Base-by-base conservation (phyloP, 176 grass and related monocot genomes). In the Puccinellia tenuiflora region DNA sequence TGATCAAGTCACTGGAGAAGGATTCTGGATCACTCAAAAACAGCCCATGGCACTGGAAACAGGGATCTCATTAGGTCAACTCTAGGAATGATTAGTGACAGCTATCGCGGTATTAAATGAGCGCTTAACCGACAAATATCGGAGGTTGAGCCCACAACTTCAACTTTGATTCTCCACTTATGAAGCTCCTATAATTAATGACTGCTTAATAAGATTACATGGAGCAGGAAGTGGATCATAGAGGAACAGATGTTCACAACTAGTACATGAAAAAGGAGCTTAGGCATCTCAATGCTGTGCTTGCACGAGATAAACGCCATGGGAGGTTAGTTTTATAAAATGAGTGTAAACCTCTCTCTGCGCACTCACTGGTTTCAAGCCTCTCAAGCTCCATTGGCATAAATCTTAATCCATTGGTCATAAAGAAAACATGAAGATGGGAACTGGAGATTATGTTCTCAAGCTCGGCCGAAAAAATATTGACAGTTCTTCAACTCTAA, bases 21-120 rank as follows among this genome's bases (percentile, higher is more conserved):
- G 88, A 90, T 86, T 90, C 84, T 73, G 67, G 57, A 79, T 86
- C 84, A 79, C 79, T 79, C 68, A 86, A 83, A 83, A 90, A 67
- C 48, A 90, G 88, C 88, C 75, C 84, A 79, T 52, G 84, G 75
- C 75, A 68, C 86, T 79, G 84, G 48, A 83, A 86, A 79, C 84
- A 31, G 57, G 80, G 84, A 90, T 79, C 73, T 67, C 55, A 65
- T 1, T 60, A 52, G 75, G 80, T 86, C 88, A 90, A 84, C 84
- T 86, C 74, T 68, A 47, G 46, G 80, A 79, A 86, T 86, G 66
- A 86, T 90, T 68, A 83, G 73, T 75, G 64, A 64, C 65, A 71
- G 47, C 56, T 62, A 86, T 71, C 6, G 18, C 43, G 9, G 24
- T 82, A 78, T 86, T 86, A 71, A 90, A 86, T 67, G 79, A 34